These are phyloP conservation scores for Cladorrhinum sp. DNA, from an alignment of 2,329 filamentous ascomycete genomes.

Conservation along the genomic window DNA sequence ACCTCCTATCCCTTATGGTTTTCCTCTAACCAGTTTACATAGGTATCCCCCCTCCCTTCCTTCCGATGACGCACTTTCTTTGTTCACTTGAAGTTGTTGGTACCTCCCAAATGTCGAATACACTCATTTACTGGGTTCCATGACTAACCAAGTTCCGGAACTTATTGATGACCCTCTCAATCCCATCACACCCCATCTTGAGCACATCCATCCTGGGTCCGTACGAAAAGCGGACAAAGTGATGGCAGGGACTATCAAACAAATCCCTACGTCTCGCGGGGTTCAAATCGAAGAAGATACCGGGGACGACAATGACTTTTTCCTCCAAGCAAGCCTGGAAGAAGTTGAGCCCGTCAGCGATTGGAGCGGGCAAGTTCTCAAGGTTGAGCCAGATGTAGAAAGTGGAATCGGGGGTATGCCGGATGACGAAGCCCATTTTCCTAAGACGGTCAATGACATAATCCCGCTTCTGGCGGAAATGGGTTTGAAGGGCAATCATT, in stretches of 20 bases:
- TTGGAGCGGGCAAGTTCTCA: constrained; percentile 69
- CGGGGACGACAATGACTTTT: constrained; percentile 94
- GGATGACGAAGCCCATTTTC: constrained; percentile 83
- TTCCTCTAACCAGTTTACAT: too few relatives aligned
- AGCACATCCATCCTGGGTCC: constrained; percentile 78
- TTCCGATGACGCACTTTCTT: too few relatives aligned
- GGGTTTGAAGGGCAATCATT: constrained; percentile 83
- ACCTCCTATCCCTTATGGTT: too few relatives aligned
- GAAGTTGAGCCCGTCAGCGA: constrained; percentile 93
- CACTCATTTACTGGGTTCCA: not conserved
- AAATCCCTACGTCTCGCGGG: constrained; percentile 83
- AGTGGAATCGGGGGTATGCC: constrained; percentile 81
- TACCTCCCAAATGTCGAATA: too few relatives aligned
- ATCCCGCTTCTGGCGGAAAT: constrained; percentile 91
- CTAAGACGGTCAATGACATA: constrained; percentile 77
- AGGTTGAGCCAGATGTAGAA: constrained; percentile 83
- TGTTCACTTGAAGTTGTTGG: too few relatives aligned
- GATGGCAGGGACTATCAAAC: constrained; percentile 92
- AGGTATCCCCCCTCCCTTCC: too few relatives aligned
- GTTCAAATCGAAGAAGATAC: constrained; percentile 97
- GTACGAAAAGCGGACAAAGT: constrained; percentile 83
- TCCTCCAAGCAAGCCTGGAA: constrained; percentile 91
- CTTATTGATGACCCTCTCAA: constrained; percentile 77
- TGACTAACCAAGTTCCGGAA: constrained; percentile 25
- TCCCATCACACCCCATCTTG: constrained; percentile 76